Conservation (phyloP, 1,284 basidiomycete species). For the Ceratobasidium papillatum region DNA sequence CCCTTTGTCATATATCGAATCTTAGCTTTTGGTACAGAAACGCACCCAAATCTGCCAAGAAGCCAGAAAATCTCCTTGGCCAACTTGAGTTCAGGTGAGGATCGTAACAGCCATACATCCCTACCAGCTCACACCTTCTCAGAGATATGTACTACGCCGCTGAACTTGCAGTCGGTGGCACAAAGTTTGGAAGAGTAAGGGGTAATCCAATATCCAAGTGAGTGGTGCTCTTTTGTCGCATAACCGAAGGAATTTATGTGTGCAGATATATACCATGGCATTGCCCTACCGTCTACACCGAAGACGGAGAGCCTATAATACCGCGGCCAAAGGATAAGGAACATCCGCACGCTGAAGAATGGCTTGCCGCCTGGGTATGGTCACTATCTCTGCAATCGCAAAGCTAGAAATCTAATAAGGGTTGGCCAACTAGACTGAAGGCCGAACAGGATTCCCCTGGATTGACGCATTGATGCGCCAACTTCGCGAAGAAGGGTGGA, state of each 20-base stretch:
- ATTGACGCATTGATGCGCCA: slow-evolving; percentile 61
- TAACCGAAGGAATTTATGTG: neutral
- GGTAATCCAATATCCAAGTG: slow-evolving; percentile 56
- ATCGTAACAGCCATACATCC: neutral
- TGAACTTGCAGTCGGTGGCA: slow-evolving; percentile 51
- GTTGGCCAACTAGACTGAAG: slow-evolving; percentile 49
- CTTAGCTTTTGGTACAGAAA: slow-evolving; percentile 20
- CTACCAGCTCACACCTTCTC: neutral
- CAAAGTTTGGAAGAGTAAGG: slow-evolving; percentile 54
- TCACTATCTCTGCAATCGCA: neutral
- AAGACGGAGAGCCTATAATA: slow-evolving; percentile 51
- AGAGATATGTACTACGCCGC: slow-evolving; percentile 58
- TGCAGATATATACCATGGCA: slow-evolving; percentile 55
- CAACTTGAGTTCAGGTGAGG: slow-evolving; percentile 53
- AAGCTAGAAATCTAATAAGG: neutral
- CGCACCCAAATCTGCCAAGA: slow-evolving; percentile 50
- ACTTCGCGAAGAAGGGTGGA: slow-evolving; percentile 57
- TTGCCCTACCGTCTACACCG: slow-evolving; percentile 56
- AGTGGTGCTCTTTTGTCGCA: slow-evolving; percentile 35
- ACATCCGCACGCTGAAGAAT: slow-evolving; percentile 52
- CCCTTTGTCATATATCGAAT: neutral
- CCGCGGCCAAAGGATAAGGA: slow-evolving; percentile 54
- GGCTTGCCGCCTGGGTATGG: slow-evolving; percentile 53
- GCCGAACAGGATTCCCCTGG: slow-evolving; percentile 60
- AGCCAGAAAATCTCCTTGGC: slow-evolving; percentile 46